Percentiles rank a stretch among this genome's conserved stretches.
These are phyloP conservation scores for Escallonia rubra DNA, from an alignment of 129 eudicot species.

Conservation along the genomic window DNA sequence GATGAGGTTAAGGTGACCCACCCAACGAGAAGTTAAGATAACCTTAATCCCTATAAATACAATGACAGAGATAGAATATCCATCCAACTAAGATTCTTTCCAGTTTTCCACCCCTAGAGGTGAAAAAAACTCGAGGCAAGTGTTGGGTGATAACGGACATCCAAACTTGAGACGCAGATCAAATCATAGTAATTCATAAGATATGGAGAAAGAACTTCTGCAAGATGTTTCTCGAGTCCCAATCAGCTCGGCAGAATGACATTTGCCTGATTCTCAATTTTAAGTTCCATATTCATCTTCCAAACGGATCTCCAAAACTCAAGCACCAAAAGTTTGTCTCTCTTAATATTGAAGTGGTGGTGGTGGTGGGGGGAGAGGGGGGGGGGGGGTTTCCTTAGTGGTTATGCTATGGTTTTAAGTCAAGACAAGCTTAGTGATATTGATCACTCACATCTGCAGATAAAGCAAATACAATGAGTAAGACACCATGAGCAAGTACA, in stretches of 20 bases:
- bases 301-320: neutral
- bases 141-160: no score
- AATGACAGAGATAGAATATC: neutral
- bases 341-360: no score
- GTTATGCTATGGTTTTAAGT: neutral
- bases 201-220: conserved; percentile 2
- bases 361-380: neutral
- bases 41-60: neutral
- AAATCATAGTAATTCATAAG: neutral
- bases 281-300: neutral
- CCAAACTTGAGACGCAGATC: neutral
- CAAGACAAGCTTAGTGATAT: neutral
- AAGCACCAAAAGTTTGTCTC: neutral
- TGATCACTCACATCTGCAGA: neutral
- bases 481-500: neutral
- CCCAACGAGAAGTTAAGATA: neutral
- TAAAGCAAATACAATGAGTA: neutral
- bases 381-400: neutral
- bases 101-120: neutral
- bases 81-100: neutral
- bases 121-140: neutral
- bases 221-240: neutral
- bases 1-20: neutral
- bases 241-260: neutral
- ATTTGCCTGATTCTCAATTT: neutral